These are phyloP conservation scores for Brassica hybrid DNA, from an alignment of 441 rosid species.

Conservation along the genomic window DNA sequence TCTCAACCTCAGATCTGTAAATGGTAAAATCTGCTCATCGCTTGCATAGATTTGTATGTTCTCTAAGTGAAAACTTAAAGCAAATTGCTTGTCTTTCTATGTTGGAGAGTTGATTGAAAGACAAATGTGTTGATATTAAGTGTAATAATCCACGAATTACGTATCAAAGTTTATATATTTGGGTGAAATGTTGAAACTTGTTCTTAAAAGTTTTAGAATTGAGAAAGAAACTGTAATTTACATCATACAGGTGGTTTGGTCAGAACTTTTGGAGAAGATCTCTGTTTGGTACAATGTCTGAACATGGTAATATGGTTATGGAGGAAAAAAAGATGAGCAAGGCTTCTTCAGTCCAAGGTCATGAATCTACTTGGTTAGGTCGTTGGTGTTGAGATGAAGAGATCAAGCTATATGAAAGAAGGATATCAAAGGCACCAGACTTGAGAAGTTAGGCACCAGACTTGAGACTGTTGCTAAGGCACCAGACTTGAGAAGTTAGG, in stretches of 20 bases:
- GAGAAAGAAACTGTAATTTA: neutral
- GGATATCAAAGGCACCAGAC: no score
- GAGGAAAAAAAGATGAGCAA: constrained; percentile 35
- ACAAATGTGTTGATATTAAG: neutral
- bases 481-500: no score
- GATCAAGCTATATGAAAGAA: no score
- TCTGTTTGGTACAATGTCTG: constrained; percentile 37
- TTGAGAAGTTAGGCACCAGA: no score
- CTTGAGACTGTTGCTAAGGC: no score
- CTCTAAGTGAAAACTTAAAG: neutral
- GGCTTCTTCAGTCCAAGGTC: constrained; percentile 2
- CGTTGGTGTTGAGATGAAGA: no score
- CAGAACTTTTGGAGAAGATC: neutral
- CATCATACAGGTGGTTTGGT: constrained; percentile 9
- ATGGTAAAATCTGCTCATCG: neutral
- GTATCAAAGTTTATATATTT: neutral
- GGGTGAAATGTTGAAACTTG: constrained; percentile 9
- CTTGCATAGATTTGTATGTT: neutral
- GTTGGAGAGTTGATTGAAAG: neutral
- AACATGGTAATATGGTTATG: constrained; percentile 25
- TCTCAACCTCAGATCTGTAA: constrained; percentile 8
- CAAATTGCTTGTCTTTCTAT: neutral
- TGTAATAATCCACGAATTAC: neutral
- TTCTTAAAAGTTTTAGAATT: neutral
- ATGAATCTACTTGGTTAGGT: constrained; percentile 34